Conservation (phyloP, 2,329 filamentous ascomycete genomes). For the Xylariaceae sp. region DNA sequence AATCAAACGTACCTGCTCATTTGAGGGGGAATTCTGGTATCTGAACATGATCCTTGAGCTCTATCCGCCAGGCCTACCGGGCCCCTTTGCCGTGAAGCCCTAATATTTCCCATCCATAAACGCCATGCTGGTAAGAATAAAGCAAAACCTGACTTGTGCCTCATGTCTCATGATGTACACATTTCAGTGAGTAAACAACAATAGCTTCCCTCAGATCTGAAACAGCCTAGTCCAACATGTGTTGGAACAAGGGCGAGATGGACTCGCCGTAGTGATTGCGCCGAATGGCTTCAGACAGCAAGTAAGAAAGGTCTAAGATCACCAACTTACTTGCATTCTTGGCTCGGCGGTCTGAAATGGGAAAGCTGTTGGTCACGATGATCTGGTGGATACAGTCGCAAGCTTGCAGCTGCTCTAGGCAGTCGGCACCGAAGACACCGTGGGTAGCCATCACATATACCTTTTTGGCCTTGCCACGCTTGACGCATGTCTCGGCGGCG, state of each 20-base stretch:
- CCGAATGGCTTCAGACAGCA: conserved; percentile 88
- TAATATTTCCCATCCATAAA: conserved; percentile 18
- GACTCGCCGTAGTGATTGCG: conserved; percentile 95
- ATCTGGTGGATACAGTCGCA: conserved; percentile 94
- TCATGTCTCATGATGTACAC: conserved; percentile 24
- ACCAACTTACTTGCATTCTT: conserved; percentile 76
- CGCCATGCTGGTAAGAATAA: conserved; percentile 26
- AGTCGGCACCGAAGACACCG: conserved; percentile 86
- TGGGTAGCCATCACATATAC: conserved; percentile 98
- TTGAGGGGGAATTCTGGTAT: conserved; percentile 24
- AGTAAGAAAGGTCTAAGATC: conserved; percentile 80
- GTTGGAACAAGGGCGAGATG: conserved; percentile 66
- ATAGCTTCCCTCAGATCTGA: conserved; percentile 10
- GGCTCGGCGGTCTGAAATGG: conserved; percentile 72
- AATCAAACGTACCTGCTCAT: conserved; percentile 27
- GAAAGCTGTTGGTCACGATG: conserved; percentile 95
- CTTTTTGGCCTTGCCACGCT: conserved; percentile 83
- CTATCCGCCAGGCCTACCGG: conserved; percentile 18
- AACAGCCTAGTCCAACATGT: conserved; percentile 50
- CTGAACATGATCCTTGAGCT: conserved; percentile 24
- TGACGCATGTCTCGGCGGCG: conserved; percentile 92
- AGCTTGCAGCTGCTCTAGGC: conserved; percentile 81
- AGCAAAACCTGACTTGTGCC: conserved; percentile 19
- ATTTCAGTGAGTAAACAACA: conserved; percentile 15
- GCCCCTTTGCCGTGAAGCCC: conserved; percentile 12